Evolutionary conservation across 495 filamentous ascomycete genomes (phyloP), one percentile per base, ranked within the genome.

Genomic region (Hypoxylon fuscum): DNA sequence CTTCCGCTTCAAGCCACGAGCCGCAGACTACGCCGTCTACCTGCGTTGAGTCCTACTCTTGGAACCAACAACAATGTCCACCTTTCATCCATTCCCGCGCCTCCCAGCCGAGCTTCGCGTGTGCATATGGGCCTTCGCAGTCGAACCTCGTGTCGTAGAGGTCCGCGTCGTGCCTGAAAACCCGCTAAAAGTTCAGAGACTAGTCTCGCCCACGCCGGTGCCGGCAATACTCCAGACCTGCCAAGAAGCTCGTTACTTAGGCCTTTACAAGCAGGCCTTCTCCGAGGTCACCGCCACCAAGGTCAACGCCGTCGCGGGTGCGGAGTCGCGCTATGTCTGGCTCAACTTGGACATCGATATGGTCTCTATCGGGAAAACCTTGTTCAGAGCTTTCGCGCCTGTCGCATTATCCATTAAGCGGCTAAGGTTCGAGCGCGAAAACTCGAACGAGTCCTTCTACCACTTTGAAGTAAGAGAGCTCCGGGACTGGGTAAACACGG

Each of bases 341-440:
- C 38, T 70, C 12, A 64, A 70, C 50, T 68, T 67, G 18, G 60
- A 58, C 18, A 27, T 62, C 45, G 68, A 70, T 23, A 62, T 68
- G 29, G 27, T 68, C 46, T 68, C 55, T 2, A 59, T 70, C 40
- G 61, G 66, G 31, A 40, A 52, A 41, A 23, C 38, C 7, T 1
- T 25, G 31, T 27, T 57, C 14, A 3, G 15, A 14, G 29, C 43
- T 20, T 57, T 61, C 40, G 25, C 21, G 2, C 21, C 43, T 32
- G 40, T 62, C 40, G 57, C 52, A 15, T 25, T 37, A 46, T 48
- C 53, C 35, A 55, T 61, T 22, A 41, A 29, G 12, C 52, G 63
- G 51, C 52, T 66, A 32, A 47, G 46, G 45, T 42, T 66, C 23
- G 56, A 47, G 52, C 56, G 51, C 45, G 35, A 21, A 20, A 40